A percentile compares a stretch with the other conserved stretches of the same genome.
phyloP scores from a whole-genome alignment of 192 early-diverging fungal species.

The Coemansia sp. region DNA sequence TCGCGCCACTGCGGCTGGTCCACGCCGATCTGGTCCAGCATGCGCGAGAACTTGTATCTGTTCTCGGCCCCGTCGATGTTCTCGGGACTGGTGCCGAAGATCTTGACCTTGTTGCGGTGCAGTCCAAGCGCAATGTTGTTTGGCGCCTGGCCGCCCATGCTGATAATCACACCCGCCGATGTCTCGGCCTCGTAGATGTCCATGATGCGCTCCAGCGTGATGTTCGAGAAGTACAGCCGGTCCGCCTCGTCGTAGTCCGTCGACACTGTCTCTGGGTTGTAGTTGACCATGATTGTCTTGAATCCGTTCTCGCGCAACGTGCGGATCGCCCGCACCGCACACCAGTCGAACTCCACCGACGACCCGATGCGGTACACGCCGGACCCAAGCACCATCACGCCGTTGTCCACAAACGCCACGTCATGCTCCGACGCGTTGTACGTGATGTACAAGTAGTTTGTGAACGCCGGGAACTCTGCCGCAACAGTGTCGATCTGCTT shows the following conservation, averaged over 20 bases:
- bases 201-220: conserved; percentile 90
- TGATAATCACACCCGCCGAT: conserved; percentile 85
- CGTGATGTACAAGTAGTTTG: conserved; percentile 98
- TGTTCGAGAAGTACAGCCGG: conserved; percentile 95
- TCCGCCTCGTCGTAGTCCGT: conserved; percentile 99
- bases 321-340: conserved; percentile 94
- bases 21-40: conserved; percentile 94
- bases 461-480: conserved; percentile 97
- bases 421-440: conserved; percentile 96
- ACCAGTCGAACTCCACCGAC: conserved; percentile 99
- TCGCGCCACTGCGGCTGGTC: conserved; percentile 99
- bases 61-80: conserved; percentile 98
- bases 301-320: conserved; percentile 81
- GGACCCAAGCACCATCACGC: conserved; percentile 94
- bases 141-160: conserved; percentile 96
- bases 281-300: conserved; percentile 99
- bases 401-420: conserved; percentile 88
- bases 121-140: conserved; percentile 97
- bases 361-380: conserved; percentile 99
- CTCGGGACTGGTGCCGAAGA: conserved; percentile 95
- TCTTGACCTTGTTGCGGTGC: conserved; percentile 87
- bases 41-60: conserved; percentile 97
- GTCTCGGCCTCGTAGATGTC: conserved; percentile 97
- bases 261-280: conserved; percentile 99
- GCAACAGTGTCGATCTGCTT: conserved; percentile 99